These are phyloP conservation scores for Colletotrichum theobromicola DNA, from an alignment of 2,329 filamentous ascomycete species.

Conservation along the genomic window DNA sequence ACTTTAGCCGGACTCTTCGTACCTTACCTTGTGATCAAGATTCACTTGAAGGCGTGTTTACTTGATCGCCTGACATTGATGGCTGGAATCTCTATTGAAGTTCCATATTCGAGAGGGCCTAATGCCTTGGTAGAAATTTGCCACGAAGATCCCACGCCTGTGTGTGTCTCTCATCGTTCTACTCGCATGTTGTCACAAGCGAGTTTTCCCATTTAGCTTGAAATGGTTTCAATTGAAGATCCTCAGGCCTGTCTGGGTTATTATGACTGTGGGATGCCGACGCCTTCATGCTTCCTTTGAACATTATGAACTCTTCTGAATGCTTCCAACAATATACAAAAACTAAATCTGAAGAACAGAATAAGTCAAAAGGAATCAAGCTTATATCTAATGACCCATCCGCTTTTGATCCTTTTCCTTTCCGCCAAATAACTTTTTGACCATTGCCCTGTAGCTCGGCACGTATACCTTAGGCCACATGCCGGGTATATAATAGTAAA, in stretches of 20 bases:
- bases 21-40: background rate
- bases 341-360: background rate
- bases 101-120: no score
- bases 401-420: background rate
- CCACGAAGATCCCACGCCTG: background rate
- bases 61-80: background rate
- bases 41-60: background rate
- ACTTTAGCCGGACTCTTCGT: background rate
- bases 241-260: background rate
- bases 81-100: background rate
- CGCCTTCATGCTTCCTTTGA: no score
- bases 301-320: background rate
- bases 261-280: background rate
- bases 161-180: background rate
- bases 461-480: no score
- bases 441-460: background rate
- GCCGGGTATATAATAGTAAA: no score
- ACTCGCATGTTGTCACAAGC: background rate
- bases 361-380: background rate
- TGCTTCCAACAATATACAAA: background rate
- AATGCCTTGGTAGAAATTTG: no score
- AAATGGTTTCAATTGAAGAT: background rate
- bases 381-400: background rate
- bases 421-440: background rate
- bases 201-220: background rate